Evolutionary conservation across 352 stramenopile species (phyloP).

Genomic region (Lagenidium sp.): DNA sequence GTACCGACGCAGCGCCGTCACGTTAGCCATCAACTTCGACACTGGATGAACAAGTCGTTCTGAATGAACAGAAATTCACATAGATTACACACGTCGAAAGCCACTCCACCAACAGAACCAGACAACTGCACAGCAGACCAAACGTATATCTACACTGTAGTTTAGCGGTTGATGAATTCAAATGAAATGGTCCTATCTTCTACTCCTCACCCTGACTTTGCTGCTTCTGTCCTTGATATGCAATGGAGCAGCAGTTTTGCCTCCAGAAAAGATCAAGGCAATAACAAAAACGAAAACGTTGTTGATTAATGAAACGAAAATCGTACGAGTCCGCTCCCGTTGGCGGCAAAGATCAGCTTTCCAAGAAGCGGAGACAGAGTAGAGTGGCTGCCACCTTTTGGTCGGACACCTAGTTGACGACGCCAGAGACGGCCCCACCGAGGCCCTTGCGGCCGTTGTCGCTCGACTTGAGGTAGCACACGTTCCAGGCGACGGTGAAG

Average conservation of each 20-base stretch:
- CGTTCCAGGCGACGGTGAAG: constrained; percentile 46
- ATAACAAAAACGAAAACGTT: not conserved
- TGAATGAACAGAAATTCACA: constrained; percentile 3
- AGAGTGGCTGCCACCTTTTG: not conserved
- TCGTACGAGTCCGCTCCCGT: not conserved
- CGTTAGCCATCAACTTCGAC: constrained; percentile 49
- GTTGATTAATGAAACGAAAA: not conserved
- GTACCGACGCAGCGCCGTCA: constrained; percentile 32
- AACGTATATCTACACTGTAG: too few relatives aligned
- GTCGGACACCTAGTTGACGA: not conserved
- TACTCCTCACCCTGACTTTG: too few relatives aligned
- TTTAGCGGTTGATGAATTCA: too few relatives aligned
- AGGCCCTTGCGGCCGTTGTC: constrained; percentile 10
- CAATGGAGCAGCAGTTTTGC: too few relatives aligned
- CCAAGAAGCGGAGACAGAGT: not conserved
- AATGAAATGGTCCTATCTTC: too few relatives aligned
- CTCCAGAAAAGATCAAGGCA: too few relatives aligned
- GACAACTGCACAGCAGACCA: too few relatives aligned
- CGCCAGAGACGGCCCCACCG: constrained; percentile 29
- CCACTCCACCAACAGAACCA: too few relatives aligned
- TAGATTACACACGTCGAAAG: not conserved
- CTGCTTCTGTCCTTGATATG: too few relatives aligned
- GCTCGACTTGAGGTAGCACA: constrained; percentile 42
- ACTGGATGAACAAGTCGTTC: constrained; percentile 29
- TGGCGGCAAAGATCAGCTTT: not conserved